Evolutionary conservation across 1,139 yeast genomes (phyloP).

Genomic region (Sugiyamaella paludigena): DNA sequence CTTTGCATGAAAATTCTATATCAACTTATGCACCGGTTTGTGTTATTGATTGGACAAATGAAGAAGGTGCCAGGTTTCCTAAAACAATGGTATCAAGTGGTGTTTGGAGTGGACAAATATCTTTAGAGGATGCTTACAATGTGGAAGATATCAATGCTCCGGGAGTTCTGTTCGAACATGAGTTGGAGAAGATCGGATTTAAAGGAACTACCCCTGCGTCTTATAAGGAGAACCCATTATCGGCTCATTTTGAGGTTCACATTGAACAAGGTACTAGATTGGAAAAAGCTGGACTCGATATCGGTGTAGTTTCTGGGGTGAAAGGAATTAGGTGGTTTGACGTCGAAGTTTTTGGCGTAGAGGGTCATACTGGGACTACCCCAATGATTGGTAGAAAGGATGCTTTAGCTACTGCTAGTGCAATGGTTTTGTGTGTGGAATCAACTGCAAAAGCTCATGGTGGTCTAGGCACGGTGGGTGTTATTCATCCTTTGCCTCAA

Average conservation of each 20-base stretch:
- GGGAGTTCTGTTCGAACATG: conserved; percentile 47
- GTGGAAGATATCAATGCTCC: conserved; percentile 55
- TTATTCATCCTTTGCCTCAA: conserved; percentile 54
- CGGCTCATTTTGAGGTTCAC: conserved; percentile 71
- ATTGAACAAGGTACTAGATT: conserved; percentile 75
- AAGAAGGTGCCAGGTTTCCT: conserved; percentile 77
- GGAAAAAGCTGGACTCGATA: conserved; percentile 52
- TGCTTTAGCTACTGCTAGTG: conserved; percentile 57
- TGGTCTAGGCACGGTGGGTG: conserved; percentile 62
- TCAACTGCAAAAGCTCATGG: conserved; percentile 52
- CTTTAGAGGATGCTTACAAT: conserved; percentile 49
- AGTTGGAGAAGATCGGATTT: conserved; percentile 61
- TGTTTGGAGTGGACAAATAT: conserved; percentile 59
- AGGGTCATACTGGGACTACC: conserved; percentile 74
- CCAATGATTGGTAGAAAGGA: conserved; percentile 64
- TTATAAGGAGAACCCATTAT: conserved; percentile 52
- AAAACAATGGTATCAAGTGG: conserved; percentile 62
- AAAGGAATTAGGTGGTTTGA: conserved; percentile 67
- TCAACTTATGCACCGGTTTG: conserved; percentile 65
- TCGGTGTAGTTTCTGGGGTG: conserved; percentile 66
- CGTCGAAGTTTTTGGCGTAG: conserved; percentile 54
- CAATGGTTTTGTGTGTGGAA: conserved; percentile 54
- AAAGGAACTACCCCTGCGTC: conserved; percentile 51
- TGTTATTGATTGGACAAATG: conserved; percentile 69
- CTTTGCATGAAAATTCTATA: conserved; percentile 56